These are phyloP conservation scores for Blastobotrys elegans DNA, from an alignment of 1,139 yeast genomes.

Conservation along the genomic window DNA sequence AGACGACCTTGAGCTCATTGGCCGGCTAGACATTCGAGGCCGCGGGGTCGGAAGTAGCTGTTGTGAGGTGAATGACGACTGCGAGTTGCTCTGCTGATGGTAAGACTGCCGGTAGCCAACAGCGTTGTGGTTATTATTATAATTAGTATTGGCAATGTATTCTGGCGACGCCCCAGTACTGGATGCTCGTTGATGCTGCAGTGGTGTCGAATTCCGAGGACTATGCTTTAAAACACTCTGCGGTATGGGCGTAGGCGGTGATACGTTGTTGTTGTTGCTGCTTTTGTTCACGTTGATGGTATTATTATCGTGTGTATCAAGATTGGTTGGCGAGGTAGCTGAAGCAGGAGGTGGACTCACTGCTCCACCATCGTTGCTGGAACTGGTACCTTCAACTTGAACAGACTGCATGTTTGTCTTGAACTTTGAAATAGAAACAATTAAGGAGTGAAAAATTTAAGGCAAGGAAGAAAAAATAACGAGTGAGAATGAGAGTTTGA, in stretches of 20 bases:
- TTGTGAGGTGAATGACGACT: slow-evolving; percentile 8
- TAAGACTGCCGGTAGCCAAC: background rate
- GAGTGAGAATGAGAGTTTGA: background rate
- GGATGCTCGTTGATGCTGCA: slow-evolving; percentile 7
- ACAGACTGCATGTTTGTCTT: slow-evolving; percentile 7
- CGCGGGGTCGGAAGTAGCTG: slow-evolving; percentile 7
- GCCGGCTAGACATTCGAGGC: slow-evolving; percentile 6
- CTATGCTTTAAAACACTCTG: background rate
- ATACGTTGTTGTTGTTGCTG: background rate
- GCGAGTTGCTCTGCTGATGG: slow-evolving; percentile 7
- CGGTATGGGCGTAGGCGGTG: slow-evolving; percentile 3
- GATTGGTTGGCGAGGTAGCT: background rate
- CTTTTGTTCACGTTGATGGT: background rate
- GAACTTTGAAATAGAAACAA: background rate
- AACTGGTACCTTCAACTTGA: background rate
- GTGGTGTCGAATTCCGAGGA: slow-evolving; percentile 1
- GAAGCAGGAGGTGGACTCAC: background rate
- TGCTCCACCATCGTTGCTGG: no score
- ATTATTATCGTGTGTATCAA: background rate
- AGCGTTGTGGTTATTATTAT: no score
- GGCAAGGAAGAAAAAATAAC: background rate
- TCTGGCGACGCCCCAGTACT: slow-evolving; percentile 1
- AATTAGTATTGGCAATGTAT: background rate
- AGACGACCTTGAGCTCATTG: slow-evolving; percentile 17
- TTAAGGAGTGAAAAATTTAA: no score